Conservation (phyloP, 345 rosid genomes). For the Eucalyptus albens region DNA sequence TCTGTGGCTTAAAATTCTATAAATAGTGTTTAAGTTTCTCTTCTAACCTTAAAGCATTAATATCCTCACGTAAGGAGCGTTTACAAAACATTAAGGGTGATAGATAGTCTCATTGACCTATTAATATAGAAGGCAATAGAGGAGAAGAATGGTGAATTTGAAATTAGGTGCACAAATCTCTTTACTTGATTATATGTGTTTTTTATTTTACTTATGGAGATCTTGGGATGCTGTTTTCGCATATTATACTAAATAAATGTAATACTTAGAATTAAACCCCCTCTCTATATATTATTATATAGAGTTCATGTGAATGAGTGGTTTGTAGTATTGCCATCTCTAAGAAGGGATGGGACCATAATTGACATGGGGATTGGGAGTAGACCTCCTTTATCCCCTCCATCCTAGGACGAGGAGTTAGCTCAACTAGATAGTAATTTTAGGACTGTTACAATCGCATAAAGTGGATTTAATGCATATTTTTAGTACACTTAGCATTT, state of each 20-base stretch:
- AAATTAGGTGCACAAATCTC: too few relatives aligned
- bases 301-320: neutral
- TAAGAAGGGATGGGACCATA: neutral
- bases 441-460: too few relatives aligned
- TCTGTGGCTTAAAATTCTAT: fast-evolving
- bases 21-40: fast-evolving
- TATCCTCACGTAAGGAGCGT: too few relatives aligned
- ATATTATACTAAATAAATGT: neutral
- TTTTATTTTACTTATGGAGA: too few relatives aligned
- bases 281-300: too few relatives aligned
- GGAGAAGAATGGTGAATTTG: fast-evolving
- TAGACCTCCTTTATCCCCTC: neutral
- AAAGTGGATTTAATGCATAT: too few relatives aligned
- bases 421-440: too few relatives aligned
- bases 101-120: too few relatives aligned
- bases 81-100: too few relatives aligned
- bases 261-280: neutral
- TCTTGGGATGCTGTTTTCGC: fast-evolving
- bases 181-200: too few relatives aligned
- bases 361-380: neutral
- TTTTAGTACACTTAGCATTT: too few relatives aligned
- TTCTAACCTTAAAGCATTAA: too few relatives aligned
- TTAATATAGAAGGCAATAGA: fast-evolving
- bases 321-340: neutral
- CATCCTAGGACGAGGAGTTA: neutral